Conservation (phyloP, 768 basidiomycete genomes). For the Leccinum fibrillosum region DNA sequence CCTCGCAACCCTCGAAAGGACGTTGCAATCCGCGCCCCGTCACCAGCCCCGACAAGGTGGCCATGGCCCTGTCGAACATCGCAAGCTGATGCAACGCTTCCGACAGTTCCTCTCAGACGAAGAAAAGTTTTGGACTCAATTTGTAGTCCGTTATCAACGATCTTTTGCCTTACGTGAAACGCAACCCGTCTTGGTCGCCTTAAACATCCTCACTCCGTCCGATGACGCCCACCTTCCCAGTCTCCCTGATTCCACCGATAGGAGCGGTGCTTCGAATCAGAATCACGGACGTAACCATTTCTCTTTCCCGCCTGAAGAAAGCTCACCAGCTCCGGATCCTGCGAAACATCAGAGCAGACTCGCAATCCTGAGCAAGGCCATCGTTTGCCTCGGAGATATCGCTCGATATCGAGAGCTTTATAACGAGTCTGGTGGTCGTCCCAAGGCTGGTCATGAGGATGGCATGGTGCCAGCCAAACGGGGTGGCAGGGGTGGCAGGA, state of each 20-base stretch:
- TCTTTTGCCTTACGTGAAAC: conserved; percentile 71
- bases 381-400: conserved; percentile 92
- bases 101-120: conserved; percentile 86
- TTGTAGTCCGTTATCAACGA: conserved; percentile 72
- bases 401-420: conserved; percentile 92
- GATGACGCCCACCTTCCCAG: conserved; percentile 34
- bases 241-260: conserved; percentile 18
- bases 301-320: conserved; percentile 61
- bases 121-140: conserved; percentile 86
- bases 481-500: conserved; percentile 38
- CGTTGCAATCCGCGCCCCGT: conserved; percentile 41
- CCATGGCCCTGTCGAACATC: conserved; percentile 72
- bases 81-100: conserved; percentile 86
- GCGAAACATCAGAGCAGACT: conserved; percentile 53
- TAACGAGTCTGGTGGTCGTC: conserved; percentile 64
- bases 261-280: conserved; percentile 20
- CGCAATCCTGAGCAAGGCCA: conserved; percentile 78
- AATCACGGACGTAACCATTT: conserved; percentile 52
- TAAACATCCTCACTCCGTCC: conserved; percentile 48
- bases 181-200: conserved; percentile 48
- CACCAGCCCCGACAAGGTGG: conserved; percentile 37
- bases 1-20: conserved; percentile 63
- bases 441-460: conserved; percentile 68
- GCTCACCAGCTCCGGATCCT: conserved; percentile 36
- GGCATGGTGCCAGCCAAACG: conserved; percentile 34